Conservation (phyloP, 2,329 filamentous ascomycete species). For the Purpureocillium takamizusanense region DNA sequence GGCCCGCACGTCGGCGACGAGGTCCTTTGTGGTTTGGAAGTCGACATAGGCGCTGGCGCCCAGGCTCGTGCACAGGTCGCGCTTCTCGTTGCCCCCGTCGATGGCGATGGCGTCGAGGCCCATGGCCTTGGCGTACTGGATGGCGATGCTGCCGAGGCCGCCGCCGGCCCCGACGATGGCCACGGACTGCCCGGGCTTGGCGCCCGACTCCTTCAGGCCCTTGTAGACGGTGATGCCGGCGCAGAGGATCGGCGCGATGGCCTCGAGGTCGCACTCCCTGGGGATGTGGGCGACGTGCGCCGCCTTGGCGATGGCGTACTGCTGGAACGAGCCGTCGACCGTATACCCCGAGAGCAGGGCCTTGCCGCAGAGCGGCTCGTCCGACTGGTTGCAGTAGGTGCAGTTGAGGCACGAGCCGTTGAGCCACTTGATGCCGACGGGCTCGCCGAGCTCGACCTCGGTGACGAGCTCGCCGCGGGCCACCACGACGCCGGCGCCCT, state of each 20-base stretch:
- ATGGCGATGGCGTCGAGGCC: constrained; percentile 73
- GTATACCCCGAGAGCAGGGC: constrained; percentile 80
- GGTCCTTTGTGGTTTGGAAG: constrained; percentile 65
- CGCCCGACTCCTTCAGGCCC: constrained; percentile 77
- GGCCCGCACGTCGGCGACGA: constrained; percentile 77
- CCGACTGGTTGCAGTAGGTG: constrained; percentile 69
- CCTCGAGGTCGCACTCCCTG: constrained; percentile 66
- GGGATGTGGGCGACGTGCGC: constrained; percentile 76
- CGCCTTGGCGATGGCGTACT: constrained; percentile 83
- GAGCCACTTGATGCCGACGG: constrained; percentile 88
- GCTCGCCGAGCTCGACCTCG: constrained; percentile 73
- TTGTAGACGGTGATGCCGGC: constrained; percentile 86
- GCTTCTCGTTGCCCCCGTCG: constrained; percentile 77
- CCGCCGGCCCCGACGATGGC: constrained; percentile 83
- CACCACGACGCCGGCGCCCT: constrained; percentile 76
- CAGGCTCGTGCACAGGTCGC: constrained; percentile 56
- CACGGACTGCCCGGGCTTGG: constrained; percentile 64
- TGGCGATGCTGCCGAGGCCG: constrained; percentile 67
- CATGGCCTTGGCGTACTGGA: constrained; percentile 90
- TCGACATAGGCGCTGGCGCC: constrained; percentile 72
- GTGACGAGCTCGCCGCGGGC: constrained; percentile 67
- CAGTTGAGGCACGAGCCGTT: constrained; percentile 81
- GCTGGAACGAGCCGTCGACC: constrained; percentile 87
- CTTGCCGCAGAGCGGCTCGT: constrained; percentile 75
- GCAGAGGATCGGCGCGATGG: constrained; percentile 71